These are phyloP conservation scores for Sanghuangporus sanghuang DNA, from an alignment of 1,284 basidiomycete genomes.

Conservation along the genomic window DNA sequence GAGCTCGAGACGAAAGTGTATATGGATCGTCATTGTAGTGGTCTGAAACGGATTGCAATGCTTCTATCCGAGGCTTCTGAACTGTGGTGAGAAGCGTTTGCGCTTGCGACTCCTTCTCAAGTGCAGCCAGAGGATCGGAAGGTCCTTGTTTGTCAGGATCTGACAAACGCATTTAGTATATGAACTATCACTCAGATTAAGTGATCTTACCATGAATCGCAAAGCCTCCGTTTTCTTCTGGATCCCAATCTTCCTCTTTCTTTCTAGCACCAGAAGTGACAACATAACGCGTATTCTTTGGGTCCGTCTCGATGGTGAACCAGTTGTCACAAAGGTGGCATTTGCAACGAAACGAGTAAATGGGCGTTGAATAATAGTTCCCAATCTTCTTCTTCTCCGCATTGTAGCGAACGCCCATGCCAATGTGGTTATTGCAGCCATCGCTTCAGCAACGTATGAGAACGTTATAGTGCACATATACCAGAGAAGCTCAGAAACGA, in stretches of 20 bases:
- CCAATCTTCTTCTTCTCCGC: conserved; percentile 97
- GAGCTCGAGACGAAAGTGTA: conserved; percentile 62
- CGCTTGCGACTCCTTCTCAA: conserved; percentile 84
- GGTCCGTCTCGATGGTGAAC: conserved; percentile 98
- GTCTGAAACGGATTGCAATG: conserved; percentile 69
- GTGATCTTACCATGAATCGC: conserved; percentile 70
- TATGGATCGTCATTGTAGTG: conserved; percentile 84
- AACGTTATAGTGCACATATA: not conserved
- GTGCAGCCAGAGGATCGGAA: conserved; percentile 76
- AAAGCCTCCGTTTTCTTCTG: conserved; percentile 89
- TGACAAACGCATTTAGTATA: conserved; percentile 25
- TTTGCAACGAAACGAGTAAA: conserved; percentile 94
- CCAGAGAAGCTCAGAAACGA: not conserved
- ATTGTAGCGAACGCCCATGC: conserved; percentile 97
- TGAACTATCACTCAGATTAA: not conserved
- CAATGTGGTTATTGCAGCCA: conserved; percentile 90
- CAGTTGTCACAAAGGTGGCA: conserved; percentile 90
- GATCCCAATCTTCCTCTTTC: conserved; percentile 95
- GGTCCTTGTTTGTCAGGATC: conserved; percentile 69
- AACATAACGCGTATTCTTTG: conserved; percentile 96
- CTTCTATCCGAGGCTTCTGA: conserved; percentile 71
- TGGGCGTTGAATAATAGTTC: conserved; percentile 92
- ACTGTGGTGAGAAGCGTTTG: conserved; percentile 68
- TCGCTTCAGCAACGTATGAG: conserved; percentile 42
- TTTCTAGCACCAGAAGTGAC: conserved; percentile 85